Evolutionary conservation across 805 yeast species (phyloP), one percentile per base, ranked within the genome.

Genomic region (Komagataella pseudopastoris): DNA sequence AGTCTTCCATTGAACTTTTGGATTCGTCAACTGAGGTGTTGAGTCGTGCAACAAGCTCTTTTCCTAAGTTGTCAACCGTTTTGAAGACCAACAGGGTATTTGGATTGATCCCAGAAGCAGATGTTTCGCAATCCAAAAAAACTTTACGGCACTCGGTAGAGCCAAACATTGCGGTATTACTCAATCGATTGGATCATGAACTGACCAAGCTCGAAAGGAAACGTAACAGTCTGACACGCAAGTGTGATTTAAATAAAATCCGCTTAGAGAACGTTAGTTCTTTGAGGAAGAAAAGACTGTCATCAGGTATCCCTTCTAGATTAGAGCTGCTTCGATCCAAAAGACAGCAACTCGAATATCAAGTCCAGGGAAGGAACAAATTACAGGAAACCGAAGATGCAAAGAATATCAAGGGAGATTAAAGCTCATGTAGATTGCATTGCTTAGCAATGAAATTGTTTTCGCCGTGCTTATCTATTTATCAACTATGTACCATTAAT

Each of bases 51-150:
- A 67, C 71, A 4, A 54, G 56, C 24, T 69, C 70, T 47, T 62
- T 65, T 14, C 62, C 65, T 5, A 54, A 73, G 17, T 56, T 71
- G 46, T 61, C 60, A 51, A 65, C 63, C 44, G 67, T 71, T 18
- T 59, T 72, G 39, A 51, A 57, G 23, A 66, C 74, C 1, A 60
- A 64, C 24, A 63, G 65, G 49, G 71, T 71, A 16, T 72, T 69
- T 59, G 74, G 71, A 4, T 55, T 72, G 24, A 69, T 71, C 1
- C 73, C 76, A 1, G 72, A 70, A 51, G 58, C 59, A 52, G 76
- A 72, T 53, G 54, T 71, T 30, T 60, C 58, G 4, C 64, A 65
- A 48, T 71, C 73, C 18, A 67, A 65, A 50, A 57, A 56, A 48
- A 55, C 59, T 45, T 60, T 69, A 48, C 58, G 62, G 49, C 55